A percentile compares a stretch with the other conserved stretches of the same genome.
Conservation (phyloP, 2,329 filamentous ascomycete species). For the Calycina marina region DNA sequence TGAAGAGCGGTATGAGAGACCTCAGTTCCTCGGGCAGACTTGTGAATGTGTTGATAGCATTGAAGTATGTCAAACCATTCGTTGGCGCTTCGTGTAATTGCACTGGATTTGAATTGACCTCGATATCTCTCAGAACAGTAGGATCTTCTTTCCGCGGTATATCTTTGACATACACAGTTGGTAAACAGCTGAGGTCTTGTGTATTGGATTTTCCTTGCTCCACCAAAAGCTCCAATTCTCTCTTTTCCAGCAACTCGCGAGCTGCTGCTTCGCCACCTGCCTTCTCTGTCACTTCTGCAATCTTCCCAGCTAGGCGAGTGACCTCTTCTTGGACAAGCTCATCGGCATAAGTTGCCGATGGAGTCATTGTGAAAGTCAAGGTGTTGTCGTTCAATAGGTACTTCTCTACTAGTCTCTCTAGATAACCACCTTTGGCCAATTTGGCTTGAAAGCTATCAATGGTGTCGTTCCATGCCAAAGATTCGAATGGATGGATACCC, state of each 20-base stretch:
- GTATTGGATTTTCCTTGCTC: conserved; percentile 76
- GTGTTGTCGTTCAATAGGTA: conserved; percentile 80
- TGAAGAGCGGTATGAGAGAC: conserved; percentile 75
- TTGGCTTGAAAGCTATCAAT: conserved; percentile 68
- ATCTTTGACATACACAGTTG: conserved; percentile 76
- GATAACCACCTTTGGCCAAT: conserved; percentile 61
- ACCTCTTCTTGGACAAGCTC: conserved; percentile 67
- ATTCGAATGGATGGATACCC: conserved; percentile 81
- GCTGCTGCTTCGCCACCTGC: conserved; percentile 61
- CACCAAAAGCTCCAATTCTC: conserved; percentile 65
- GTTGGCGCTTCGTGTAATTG: conserved; percentile 90
- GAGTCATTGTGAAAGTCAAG: conserved; percentile 87
- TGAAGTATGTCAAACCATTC: conserved; percentile 92
- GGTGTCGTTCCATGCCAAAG: conserved; percentile 82
- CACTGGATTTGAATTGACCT: conserved; percentile 49
- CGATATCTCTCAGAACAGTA: conserved; percentile 45
- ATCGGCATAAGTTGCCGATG: conserved; percentile 59
- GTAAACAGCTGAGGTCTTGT: conserved; percentile 75
- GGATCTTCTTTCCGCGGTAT: conserved; percentile 66
- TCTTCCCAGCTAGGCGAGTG: conserved; percentile 57
- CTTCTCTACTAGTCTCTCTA: conserved; percentile 75
- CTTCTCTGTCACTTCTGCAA: conserved; percentile 51
- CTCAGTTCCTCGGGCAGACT: conserved; percentile 74
- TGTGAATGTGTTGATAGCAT: conserved; percentile 67
- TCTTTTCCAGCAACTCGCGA: conserved; percentile 54